These are phyloP conservation scores for Colletotrichum karsti DNA, from an alignment of 2,329 filamentous ascomycete species.

Conservation along the genomic window DNA sequence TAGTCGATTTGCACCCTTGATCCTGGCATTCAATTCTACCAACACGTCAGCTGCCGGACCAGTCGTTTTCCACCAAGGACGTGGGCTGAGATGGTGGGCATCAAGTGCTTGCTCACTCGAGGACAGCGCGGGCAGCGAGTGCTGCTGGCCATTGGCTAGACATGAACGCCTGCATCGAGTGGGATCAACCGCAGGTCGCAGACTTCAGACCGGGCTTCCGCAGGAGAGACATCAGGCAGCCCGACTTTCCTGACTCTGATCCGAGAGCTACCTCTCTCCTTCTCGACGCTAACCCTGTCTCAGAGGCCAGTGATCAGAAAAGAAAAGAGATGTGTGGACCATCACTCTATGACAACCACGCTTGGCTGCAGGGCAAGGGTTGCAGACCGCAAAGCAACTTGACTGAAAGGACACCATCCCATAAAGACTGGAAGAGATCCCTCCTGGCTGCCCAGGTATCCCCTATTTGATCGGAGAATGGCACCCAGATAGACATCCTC, in stretches of 20 bases:
- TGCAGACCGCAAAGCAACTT: constrained; percentile 11
- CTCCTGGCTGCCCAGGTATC: neutral
- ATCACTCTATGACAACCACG: constrained; percentile 28
- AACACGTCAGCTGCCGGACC: neutral
- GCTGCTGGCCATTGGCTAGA: constrained; percentile 4
- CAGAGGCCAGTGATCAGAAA: constrained; percentile 26
- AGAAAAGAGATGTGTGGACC: constrained; percentile 25
- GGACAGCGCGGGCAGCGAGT: neutral
- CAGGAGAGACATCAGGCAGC: constrained; percentile 25
- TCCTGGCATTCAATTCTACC: neutral
- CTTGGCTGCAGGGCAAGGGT: constrained; percentile 29
- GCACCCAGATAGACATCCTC: constrained; percentile 12
- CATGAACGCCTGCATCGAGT: neutral
- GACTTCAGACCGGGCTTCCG: constrained; percentile 9
- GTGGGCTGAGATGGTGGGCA: neutral
- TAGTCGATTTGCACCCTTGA: constrained; percentile 10
- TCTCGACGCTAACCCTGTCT: constrained; percentile 30
- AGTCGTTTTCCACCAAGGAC: neutral
- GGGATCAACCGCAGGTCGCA: constrained; percentile 16
- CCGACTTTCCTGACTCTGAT: constrained; percentile 15
- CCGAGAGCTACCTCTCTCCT: constrained; percentile 7
- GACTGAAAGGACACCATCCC: constrained; percentile 1
- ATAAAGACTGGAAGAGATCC: constrained; percentile 24
- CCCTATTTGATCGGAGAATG: neutral
- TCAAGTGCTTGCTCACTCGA: neutral